Evolutionary conservation across 768 basidiomycete genomes (phyloP), one percentile per base, ranked within the genome.

Genomic region (Steccherinum ochraceum): DNA sequence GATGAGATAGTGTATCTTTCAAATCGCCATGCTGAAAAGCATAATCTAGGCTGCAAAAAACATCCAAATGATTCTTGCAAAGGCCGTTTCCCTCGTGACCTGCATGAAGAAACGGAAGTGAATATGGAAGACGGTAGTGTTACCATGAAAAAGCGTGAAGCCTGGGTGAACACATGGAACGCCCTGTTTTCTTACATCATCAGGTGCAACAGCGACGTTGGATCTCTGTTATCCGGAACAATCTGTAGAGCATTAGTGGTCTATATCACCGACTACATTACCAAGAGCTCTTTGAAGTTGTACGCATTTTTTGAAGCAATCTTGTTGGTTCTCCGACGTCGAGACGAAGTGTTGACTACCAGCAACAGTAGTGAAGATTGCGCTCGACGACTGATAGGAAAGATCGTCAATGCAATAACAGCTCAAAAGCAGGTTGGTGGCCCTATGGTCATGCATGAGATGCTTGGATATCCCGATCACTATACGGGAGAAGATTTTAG

Each of bases 401-500:
- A 35, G 30, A 35, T 35, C 4, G 66, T 68, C 0, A 75, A 75
- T 54, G 13, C 56, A 1, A 39, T 75, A n/a, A 63, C 65, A n/a
- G 56, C 64, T 0, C 71, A 70, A 52, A 20, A 61, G 16, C 70
- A 73, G 53, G 63, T 73, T 12, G 72, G 72, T 0, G 62, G 61
- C 16, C 72, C 72, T 0, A 67, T 72, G 63, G 65, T 64, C 1
- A 62, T 53, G 10, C 54, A 69, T 53, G 73, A 72, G 44, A 43
- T 72, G 0, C 51, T 72, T 10, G 62, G 58, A 4, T 56, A 68
- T 46, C 69, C 67, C 13, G 73, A 74, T 52, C 69, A 70, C 21
- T 72, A 73, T 47, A 71, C 69, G 0, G 65, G 70, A 50, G 30
- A 35, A 16, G 7, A 35, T 16, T 35, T 35, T 16, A 35, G 16